A percentile compares a stretch with the other conserved stretches of the same genome.
phyloP scores from a whole-genome alignment of 768 basidiomycete genomes.

The Mycena galopus region DNA sequence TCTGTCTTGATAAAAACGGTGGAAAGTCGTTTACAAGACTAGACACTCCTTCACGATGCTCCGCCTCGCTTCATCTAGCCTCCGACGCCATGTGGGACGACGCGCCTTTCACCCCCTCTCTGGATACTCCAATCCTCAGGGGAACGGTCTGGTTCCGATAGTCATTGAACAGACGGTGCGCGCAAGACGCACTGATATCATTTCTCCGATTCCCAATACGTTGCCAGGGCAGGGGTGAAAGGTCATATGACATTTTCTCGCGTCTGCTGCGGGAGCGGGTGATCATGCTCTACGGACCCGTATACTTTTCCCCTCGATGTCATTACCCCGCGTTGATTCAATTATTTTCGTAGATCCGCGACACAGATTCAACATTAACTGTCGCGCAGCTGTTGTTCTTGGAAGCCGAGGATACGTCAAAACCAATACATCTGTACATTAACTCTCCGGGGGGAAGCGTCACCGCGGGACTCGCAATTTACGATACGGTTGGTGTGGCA shows the following conservation, averaged over 20 bases:
- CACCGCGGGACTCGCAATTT: slow-evolving; percentile 95
- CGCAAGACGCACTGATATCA: background rate
- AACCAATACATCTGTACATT: slow-evolving; percentile 97
- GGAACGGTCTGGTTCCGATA: slow-evolving; percentile 82
- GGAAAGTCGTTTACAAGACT: no score
- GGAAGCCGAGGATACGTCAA: slow-evolving; percentile 94
- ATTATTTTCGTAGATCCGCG: slow-evolving; percentile 75
- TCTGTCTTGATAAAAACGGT: no score
- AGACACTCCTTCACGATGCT: slow-evolving; percentile 38
- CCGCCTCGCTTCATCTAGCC: slow-evolving; percentile 26
- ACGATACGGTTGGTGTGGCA: slow-evolving; percentile 84
- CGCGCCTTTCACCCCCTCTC: slow-evolving; percentile 70
- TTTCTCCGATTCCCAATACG: slow-evolving; percentile 5
- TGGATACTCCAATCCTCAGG: slow-evolving; percentile 53
- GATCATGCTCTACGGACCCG: slow-evolving; percentile 95
- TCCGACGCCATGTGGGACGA: slow-evolving; percentile 33
- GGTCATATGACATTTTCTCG: slow-evolving; percentile 97
- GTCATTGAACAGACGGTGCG: slow-evolving; percentile 92
- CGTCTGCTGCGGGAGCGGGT: slow-evolving; percentile 93
- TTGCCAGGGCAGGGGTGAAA: slow-evolving; percentile 82
- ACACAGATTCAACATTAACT: slow-evolving; percentile 87
- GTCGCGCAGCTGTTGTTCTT: slow-evolving; percentile 95
- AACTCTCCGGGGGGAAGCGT: slow-evolving; percentile 98
- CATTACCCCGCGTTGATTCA: slow-evolving; percentile 27
- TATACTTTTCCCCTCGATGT: slow-evolving; percentile 53